Evolutionary conservation across 2,329 filamentous ascomycete genomes (phyloP).

Genomic region (Sclerotinia sclerotiorum): DNA sequence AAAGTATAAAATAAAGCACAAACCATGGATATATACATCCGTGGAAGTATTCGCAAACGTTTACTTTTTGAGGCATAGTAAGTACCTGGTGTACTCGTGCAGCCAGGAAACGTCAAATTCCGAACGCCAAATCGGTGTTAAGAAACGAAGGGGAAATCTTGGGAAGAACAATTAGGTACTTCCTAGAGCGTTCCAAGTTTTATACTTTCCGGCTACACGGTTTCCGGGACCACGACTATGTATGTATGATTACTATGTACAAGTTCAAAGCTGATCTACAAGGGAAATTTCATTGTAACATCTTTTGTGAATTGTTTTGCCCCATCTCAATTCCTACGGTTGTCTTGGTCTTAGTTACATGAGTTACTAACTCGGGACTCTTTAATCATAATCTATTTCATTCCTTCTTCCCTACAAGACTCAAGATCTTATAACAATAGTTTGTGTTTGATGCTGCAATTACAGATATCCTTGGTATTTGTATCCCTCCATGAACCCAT

Average conservation of each 20-base stretch:
- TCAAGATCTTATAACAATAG: neutral
- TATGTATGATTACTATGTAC: neutral
- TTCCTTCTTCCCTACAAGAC: neutral
- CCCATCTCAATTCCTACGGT: neutral
- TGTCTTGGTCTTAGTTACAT: neutral
- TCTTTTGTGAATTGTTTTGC: neutral
- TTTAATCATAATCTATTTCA: slow-evolving; percentile 2
- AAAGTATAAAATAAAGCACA: neutral
- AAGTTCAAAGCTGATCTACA: neutral
- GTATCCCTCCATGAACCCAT: slow-evolving; percentile 8
- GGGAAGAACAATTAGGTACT: too few relatives aligned
- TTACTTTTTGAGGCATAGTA: neutral
- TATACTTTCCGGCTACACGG: too few relatives aligned
- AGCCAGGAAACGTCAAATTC: too few relatives aligned
- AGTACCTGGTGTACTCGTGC: too few relatives aligned
- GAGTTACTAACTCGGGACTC: neutral
- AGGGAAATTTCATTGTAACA: neutral
- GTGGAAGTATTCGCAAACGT: too few relatives aligned
- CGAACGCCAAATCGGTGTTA: too few relatives aligned
- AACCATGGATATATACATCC: too few relatives aligned
- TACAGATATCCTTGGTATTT: slow-evolving; percentile 6
- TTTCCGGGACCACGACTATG: neutral
- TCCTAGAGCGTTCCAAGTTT: too few relatives aligned
- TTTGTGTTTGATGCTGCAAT: neutral
- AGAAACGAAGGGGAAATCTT: too few relatives aligned